Conservation (phyloP, 257 asterid species). For the Oldenlandia corymbosa region DNA sequence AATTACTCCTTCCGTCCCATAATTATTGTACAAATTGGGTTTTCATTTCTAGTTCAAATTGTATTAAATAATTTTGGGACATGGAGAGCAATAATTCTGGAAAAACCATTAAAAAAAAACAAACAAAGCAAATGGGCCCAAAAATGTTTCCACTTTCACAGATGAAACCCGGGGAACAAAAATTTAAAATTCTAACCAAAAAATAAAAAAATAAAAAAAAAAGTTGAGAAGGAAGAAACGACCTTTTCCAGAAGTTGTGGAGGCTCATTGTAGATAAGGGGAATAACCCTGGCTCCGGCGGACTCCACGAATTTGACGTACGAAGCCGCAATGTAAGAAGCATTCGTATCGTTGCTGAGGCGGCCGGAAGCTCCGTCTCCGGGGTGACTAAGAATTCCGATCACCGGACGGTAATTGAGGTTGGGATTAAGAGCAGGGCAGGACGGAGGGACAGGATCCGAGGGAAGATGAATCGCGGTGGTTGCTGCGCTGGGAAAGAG, state of each 20-base stretch:
- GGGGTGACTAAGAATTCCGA: conserved; percentile 81
- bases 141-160: no score
- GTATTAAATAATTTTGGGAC: no score
- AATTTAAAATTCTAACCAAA: no score
- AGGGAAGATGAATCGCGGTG: conserved; percentile 5
- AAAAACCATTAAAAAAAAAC: no score
- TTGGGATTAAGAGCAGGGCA: conserved; percentile 51
- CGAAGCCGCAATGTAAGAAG: conserved; percentile 82
- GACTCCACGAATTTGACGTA: conserved; percentile 88
- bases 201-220: no score
- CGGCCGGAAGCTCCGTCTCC: conserved; percentile 92
- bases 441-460: conserved; percentile 16
- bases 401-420: conserved; percentile 73
- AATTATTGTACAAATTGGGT: no score
- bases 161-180: no score
- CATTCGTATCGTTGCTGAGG: conserved; percentile 49
- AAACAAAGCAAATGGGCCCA: no score
- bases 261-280: conserved; percentile 77
- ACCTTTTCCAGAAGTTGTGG: conserved; percentile 47
- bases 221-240: background rate
- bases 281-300: conserved; percentile 92
- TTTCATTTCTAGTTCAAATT: no score
- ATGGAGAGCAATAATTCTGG: no score
- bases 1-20: no score
- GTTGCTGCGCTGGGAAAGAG: conserved; percentile 33